Evolutionary conservation across 257 asterid species (phyloP).

Genomic region (Scutellaria minor): DNA sequence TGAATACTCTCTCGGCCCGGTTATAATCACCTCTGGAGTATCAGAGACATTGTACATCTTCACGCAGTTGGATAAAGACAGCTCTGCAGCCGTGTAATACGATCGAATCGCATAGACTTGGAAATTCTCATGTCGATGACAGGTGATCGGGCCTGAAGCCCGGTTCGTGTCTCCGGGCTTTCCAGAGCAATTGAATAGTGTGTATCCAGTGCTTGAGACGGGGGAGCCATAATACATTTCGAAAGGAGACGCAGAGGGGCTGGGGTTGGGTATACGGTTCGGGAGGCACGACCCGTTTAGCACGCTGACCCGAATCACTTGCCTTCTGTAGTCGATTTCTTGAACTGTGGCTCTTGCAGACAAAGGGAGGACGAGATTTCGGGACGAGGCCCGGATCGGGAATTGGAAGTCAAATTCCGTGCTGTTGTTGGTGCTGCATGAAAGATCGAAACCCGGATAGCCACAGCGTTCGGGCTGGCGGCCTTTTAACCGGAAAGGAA

Average conservation of each 20-base stretch:
- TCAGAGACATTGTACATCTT: constrained; percentile 63
- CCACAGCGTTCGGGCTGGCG: constrained; percentile 60
- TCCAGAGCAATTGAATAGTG: constrained; percentile 65
- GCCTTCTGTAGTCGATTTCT: constrained; percentile 49
- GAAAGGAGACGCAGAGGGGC: constrained; percentile 47
- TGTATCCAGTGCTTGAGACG: constrained; percentile 32
- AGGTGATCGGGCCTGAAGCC: constrained; percentile 36
- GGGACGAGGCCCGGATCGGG: constrained; percentile 51
- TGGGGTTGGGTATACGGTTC: constrained; percentile 38
- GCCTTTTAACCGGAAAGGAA: constrained; percentile 62
- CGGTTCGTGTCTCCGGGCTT: neutral
- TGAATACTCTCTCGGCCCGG: constrained; percentile 21
- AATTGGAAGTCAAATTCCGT: constrained; percentile 53
- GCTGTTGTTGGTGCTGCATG: constrained; percentile 51
- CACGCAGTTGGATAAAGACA: constrained; percentile 48
- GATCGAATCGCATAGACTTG: constrained; percentile 47
- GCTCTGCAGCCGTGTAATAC: constrained; percentile 33
- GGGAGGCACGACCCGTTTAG: constrained; percentile 54
- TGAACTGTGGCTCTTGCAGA: constrained; percentile 44
- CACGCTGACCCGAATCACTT: constrained; percentile 42
- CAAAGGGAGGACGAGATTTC: constrained; percentile 45
- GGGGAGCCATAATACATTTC: constrained; percentile 12
- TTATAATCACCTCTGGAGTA: constrained; percentile 40
- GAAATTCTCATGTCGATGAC: constrained; percentile 48
- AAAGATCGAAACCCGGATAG: constrained; percentile 59